A percentile compares a stretch with the other conserved stretches of the same genome.
Conservation (phyloP, 805 yeast species). For the Saccharomycopsis lassenensis region DNA sequence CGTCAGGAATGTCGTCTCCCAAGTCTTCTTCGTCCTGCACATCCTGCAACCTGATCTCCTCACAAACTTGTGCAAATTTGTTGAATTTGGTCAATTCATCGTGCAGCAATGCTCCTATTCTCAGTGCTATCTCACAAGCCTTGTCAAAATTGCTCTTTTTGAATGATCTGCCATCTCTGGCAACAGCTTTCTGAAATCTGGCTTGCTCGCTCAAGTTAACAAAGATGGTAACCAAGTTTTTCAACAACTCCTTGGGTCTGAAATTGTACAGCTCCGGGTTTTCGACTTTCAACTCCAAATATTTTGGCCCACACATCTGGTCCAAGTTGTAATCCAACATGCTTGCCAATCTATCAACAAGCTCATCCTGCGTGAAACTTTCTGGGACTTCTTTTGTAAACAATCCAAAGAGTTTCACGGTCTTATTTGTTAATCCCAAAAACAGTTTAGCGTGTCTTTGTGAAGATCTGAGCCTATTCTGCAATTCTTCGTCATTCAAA, state of each 20-base stretch:
- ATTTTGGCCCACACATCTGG: slow-evolving; percentile 92
- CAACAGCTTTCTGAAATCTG: slow-evolving; percentile 67
- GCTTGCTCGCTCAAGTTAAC: slow-evolving; percentile 55
- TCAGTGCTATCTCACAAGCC: slow-evolving; percentile 56
- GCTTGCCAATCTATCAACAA: slow-evolving; percentile 88
- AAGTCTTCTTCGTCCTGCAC: slow-evolving; percentile 79
- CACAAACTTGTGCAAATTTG: slow-evolving; percentile 57
- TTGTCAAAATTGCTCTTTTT: slow-evolving; percentile 51
- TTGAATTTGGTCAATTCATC: slow-evolving; percentile 40
- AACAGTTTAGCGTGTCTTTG: slow-evolving; percentile 74
- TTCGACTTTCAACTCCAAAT: slow-evolving; percentile 76
- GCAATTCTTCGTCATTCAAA: slow-evolving; percentile 41
- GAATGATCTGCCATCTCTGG: slow-evolving; percentile 89
- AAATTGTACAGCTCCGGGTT: slow-evolving; percentile 77
- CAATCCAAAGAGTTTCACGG: slow-evolving; percentile 64
- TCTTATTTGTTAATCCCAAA: slow-evolving; percentile 73
- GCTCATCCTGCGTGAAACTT: slow-evolving; percentile 78
- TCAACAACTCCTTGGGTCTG: slow-evolving; percentile 63
- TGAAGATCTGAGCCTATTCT: slow-evolving; percentile 43
- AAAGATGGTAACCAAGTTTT: slow-evolving; percentile 63
- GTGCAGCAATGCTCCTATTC: slow-evolving; percentile 42
- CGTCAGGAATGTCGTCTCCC: slow-evolving; percentile 87
- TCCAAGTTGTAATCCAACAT: slow-evolving; percentile 90
- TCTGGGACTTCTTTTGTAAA: slow-evolving; percentile 81
- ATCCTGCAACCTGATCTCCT: slow-evolving; percentile 44